These are phyloP conservation scores for Lactarius pseudohatsudake DNA, from an alignment of 768 basidiomycete genomes.

Conservation along the genomic window DNA sequence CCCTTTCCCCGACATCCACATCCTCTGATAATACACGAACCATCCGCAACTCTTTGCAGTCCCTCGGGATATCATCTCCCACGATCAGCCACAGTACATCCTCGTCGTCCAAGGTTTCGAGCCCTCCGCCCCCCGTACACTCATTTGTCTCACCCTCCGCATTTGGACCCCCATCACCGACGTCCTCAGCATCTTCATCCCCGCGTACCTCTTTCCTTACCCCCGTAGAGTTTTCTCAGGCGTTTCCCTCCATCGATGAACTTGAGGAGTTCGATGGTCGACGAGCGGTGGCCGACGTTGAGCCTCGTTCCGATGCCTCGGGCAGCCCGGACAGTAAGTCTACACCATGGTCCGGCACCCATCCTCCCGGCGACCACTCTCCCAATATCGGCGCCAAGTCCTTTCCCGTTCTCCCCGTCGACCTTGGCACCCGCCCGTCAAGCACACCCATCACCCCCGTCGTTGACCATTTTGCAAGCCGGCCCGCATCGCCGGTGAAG, in stretches of 20 bases:
- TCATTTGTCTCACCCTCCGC: constrained; percentile 67
- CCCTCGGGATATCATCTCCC: constrained; percentile 28
- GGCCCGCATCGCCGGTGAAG: constrained; percentile 51
- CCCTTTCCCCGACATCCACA: constrained; percentile 37
- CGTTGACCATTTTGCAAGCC: constrained; percentile 55
- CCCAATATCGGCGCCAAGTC: constrained; percentile 29
- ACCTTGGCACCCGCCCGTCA: constrained; percentile 57
- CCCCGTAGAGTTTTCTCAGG: constrained; percentile 57
- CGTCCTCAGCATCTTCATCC: constrained; percentile 66
- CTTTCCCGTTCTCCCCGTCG: constrained; percentile 47
- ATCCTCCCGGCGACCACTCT: constrained; percentile 22
- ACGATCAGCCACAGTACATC: constrained; percentile 31
- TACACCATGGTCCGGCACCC: constrained; percentile 32
- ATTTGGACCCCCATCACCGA: constrained; percentile 75
- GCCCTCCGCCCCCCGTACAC: constrained; percentile 41
- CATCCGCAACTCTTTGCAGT: constrained; percentile 27
- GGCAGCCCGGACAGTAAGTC: constrained; percentile 20
- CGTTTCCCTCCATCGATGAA: constrained; percentile 80
- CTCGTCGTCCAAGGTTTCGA: constrained; percentile 32
- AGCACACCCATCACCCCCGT: constrained; percentile 69
- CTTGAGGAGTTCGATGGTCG: constrained; percentile 57
- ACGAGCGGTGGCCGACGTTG: constrained; percentile 49
- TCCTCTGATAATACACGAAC: constrained; percentile 32
- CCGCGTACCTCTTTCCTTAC: constrained; percentile 45
- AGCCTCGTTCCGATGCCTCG: constrained; percentile 37